phyloP scores from a whole-genome alignment of 305 asterid species.

The Fraxinus greggii region DNA sequence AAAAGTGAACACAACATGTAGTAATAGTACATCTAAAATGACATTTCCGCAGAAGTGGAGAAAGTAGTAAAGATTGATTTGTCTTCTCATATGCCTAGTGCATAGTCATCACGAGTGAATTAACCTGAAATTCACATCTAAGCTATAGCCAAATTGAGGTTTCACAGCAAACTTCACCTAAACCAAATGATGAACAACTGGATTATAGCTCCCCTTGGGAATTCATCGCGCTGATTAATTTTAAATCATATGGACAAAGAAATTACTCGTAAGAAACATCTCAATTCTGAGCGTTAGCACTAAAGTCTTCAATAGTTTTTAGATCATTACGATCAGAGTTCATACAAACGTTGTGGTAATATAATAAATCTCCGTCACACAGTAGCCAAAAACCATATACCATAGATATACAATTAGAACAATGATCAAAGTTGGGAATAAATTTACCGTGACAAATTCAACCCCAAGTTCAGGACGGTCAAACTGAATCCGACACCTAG shows the following conservation, averaged over 20 bases:
- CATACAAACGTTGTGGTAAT: neutral
- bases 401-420: slow-evolving; percentile 17
- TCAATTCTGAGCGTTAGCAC: neutral
- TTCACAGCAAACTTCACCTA: neutral
- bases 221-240: neutral
- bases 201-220: neutral
- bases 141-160: neutral
- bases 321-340: neutral
- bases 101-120: neutral
- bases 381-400: neutral
- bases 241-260: slow-evolving; percentile 2
- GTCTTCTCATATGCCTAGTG: neutral
- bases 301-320: neutral
- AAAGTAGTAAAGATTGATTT: neutral
- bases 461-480: slow-evolving; percentile 88
- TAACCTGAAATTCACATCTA: neutral
- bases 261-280: neutral
- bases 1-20: neutral
- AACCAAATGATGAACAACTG: neutral
- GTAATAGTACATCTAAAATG: neutral
- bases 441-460: slow-evolving; percentile 83
- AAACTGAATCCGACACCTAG: slow-evolving; percentile 88
- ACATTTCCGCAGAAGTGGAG: neutral
- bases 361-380: neutral
- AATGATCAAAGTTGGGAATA: slow-evolving; percentile 23